Evolutionary conservation across 192 early-diverging fungal species (phyloP).

Genomic region (Rhizoclosmatium globosum): DNA sequence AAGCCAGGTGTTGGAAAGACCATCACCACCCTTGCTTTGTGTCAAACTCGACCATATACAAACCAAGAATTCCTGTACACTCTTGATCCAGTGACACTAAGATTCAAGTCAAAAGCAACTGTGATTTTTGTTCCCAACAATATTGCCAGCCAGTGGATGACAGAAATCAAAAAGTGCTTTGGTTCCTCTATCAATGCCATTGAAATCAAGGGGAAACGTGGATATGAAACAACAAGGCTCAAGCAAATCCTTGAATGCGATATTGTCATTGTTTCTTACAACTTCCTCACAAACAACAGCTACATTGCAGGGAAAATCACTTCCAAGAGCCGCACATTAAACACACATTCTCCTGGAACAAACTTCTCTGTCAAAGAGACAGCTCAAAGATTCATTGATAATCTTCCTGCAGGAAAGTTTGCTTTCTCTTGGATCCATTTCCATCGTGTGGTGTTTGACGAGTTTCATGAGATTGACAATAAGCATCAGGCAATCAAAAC

Average conservation of each 20-base stretch:
- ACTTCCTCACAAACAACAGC: conserved; percentile 30
- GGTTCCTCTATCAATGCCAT: conserved; percentile 20
- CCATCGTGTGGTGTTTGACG: conserved; percentile 39
- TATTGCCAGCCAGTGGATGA: conserved; percentile 29
- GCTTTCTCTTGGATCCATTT: conserved; percentile 35
- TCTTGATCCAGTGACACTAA: neutral
- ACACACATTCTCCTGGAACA: neutral
- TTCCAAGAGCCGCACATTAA: neutral
- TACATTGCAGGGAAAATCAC: neutral
- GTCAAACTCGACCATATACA: conserved; percentile 17
- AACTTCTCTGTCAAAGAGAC: neutral
- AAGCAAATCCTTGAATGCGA: conserved; percentile 16
- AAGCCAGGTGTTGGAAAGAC: conserved; percentile 43
- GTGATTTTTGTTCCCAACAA: conserved; percentile 32
- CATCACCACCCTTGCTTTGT: conserved; percentile 36
- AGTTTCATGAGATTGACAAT: conserved; percentile 35
- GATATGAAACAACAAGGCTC: neutral
- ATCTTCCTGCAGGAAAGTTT: neutral
- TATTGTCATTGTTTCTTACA: conserved; percentile 24
- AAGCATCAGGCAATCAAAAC: conserved; percentile 4
- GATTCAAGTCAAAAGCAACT: conserved; percentile 6
- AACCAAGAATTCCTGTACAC: conserved; percentile 6
- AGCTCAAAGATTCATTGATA: conserved; percentile 14
- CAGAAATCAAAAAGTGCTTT: conserved; percentile 37
- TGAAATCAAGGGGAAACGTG: conserved; percentile 31